A percentile compares a stretch with the other conserved stretches of the same genome.
These are phyloP conservation scores for Pythium periplocum DNA, from an alignment of 352 stramenopile genomes.

Conservation along the genomic window DNA sequence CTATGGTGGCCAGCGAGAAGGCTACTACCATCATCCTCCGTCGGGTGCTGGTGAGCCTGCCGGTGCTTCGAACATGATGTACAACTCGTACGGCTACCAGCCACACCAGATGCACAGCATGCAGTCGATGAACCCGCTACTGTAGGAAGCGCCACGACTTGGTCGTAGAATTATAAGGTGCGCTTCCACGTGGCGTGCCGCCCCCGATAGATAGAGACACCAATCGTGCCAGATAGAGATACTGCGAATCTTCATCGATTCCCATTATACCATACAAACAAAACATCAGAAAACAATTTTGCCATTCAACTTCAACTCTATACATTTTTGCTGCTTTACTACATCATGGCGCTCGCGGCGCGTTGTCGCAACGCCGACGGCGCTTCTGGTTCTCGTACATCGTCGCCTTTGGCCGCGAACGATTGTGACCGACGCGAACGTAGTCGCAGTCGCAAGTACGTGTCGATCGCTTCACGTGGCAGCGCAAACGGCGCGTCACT, in stretches of 20 bases:
- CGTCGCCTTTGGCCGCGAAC: constrained; percentile 39
- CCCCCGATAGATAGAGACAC: too few relatives aligned
- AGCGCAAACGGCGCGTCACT: constrained; percentile 34
- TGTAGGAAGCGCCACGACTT: constrained; percentile 8
- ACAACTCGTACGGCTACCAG: constrained; percentile 46
- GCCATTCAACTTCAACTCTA: too few relatives aligned
- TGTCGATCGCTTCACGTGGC: constrained; percentile 45
- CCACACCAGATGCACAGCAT: constrained; percentile 73
- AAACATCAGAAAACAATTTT: too few relatives aligned
- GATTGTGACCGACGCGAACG: constrained; percentile 27
- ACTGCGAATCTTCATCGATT: too few relatives aligned
- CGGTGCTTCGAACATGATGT: constrained; percentile 50
- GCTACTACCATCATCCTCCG: constrained; percentile 54
- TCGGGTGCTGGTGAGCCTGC: constrained; percentile 1
- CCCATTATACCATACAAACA: too few relatives aligned
- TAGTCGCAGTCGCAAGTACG: constrained; percentile 46
- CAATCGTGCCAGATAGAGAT: too few relatives aligned
- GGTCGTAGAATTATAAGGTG: too few relatives aligned
- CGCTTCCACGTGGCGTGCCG: too few relatives aligned
- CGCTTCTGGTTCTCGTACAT: constrained; percentile 31
- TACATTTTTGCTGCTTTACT: too few relatives aligned
- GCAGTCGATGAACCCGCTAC: constrained; percentile 61
- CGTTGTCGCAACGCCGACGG: constrained; percentile 14
- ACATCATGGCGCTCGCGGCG: constrained; percentile 9
- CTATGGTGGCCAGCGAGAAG: constrained; percentile 43